Conservation (phyloP, 306 rosid genomes). For the Trifolium repens region DNA sequence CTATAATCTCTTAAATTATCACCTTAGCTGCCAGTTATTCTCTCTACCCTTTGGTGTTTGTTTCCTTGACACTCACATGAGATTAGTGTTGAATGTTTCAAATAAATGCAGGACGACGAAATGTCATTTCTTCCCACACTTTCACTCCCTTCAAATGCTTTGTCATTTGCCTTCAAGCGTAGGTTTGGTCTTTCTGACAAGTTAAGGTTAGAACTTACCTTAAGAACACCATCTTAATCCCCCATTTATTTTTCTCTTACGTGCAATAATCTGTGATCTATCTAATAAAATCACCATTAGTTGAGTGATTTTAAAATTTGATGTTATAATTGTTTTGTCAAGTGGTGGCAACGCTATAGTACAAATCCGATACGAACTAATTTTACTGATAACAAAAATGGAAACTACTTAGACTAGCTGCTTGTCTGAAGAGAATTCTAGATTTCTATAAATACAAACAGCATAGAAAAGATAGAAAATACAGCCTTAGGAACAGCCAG, state of each 20-base stretch:
- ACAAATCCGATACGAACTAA: neutral
- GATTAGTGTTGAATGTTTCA: constrained; percentile 31
- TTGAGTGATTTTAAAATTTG: too few relatives aligned
- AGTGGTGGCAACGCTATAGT: neutral
- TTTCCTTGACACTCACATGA: constrained; percentile 24
- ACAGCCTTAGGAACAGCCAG: neutral
- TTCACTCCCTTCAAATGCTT: constrained; percentile 80
- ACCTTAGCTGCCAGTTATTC: neutral
- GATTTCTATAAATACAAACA: neutral
- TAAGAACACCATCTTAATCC: constrained; percentile 8
- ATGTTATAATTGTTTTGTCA: neutral
- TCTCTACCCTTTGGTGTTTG: too few relatives aligned
- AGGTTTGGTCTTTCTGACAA: constrained; percentile 78
- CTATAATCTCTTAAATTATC: constrained; percentile 7
- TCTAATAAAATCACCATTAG: neutral
- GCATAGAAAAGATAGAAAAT: neutral
- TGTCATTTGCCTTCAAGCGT: constrained; percentile 89
- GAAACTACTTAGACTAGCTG: neutral
- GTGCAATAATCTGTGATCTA: constrained; percentile 13
- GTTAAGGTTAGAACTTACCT: constrained; percentile 65
- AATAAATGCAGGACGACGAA: constrained; percentile 75
- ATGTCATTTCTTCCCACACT: constrained; percentile 79
- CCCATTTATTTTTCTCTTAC: constrained; percentile 7
- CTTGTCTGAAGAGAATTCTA: neutral
- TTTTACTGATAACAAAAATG: neutral